phyloP scores from a whole-genome alignment of 441 rosid genomes.

The Lepidium campestre region DNA sequence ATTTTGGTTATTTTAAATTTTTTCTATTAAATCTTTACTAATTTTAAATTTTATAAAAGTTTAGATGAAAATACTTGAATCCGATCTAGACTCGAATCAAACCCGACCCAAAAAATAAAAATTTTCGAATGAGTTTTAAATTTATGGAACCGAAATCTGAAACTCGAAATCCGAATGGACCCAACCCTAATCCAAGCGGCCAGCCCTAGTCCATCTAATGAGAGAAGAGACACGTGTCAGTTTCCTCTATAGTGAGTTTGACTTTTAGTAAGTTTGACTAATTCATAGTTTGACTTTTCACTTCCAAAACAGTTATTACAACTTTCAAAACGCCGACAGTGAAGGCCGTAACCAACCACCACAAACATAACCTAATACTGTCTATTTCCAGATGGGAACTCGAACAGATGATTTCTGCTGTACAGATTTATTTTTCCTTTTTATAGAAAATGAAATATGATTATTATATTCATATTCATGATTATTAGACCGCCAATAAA shows the following conservation, averaged over 20 bases:
- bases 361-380: not conserved
- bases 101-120: no score
- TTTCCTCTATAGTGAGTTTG: not conserved
- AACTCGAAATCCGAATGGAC: no score
- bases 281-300: not conserved
- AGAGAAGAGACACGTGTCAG: not conserved
- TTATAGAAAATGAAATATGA: not conserved
- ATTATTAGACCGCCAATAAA: not conserved
- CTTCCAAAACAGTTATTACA: not conserved
- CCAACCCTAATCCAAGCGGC: no score
- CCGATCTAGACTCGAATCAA: no score
- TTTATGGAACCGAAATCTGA: no score
- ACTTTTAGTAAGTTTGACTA: not conserved
- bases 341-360: not conserved
- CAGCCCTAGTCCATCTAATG: not conserved
- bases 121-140: no score
- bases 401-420: constrained; percentile 12
- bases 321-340: constrained; percentile 10
- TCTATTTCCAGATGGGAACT: not conserved
- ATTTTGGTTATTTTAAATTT: no score
- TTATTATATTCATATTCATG: not conserved
- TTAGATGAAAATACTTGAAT: no score
- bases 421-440: not conserved
- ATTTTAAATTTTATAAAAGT: no score
- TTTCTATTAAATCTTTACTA: no score